Evolutionary conservation across 2,329 filamentous ascomycete genomes (phyloP).

Genomic region (Apiospora saccharicola): DNA sequence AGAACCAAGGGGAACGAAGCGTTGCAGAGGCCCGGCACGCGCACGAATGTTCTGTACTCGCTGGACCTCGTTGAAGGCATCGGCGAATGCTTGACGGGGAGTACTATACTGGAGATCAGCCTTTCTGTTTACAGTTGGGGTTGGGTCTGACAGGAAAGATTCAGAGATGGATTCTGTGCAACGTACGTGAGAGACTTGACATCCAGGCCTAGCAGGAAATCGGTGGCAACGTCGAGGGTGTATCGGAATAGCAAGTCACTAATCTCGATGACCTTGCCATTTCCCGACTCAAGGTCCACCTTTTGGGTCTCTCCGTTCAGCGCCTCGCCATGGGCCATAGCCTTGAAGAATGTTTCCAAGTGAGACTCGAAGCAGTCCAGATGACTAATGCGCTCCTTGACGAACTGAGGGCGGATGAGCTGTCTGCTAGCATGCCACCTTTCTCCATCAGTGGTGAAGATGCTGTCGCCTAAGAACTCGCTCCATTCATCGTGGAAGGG

Average conservation of each 20-base stretch:
- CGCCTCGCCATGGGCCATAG: slow-evolving; percentile 66
- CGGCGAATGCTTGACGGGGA: slow-evolving; percentile 73
- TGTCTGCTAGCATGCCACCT: slow-evolving; percentile 83
- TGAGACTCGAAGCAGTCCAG: slow-evolving; percentile 83
- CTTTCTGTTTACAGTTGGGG: background rate
- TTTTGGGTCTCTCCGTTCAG: slow-evolving; percentile 67
- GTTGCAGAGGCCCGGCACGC: slow-evolving; percentile 68
- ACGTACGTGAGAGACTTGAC: slow-evolving; percentile 67
- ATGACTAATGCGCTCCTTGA: slow-evolving; percentile 83
- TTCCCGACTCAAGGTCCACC: slow-evolving; percentile 68
- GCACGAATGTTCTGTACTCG: slow-evolving; percentile 73
- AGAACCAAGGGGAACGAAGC: slow-evolving; percentile 66
- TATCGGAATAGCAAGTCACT: slow-evolving; percentile 83
- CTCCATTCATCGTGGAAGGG: slow-evolving; percentile 78
- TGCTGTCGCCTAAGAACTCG: slow-evolving; percentile 77
- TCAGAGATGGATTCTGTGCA: background rate
- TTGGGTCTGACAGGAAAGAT: background rate
- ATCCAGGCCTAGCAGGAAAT: slow-evolving; percentile 83
- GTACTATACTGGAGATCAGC: slow-evolving; percentile 47
- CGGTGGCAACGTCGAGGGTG: slow-evolving; percentile 84
- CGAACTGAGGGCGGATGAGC: slow-evolving; percentile 85
- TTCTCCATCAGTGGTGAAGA: slow-evolving; percentile 81
- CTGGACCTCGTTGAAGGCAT: slow-evolving; percentile 83
- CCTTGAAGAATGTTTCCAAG: slow-evolving; percentile 73
- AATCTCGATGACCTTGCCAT: slow-evolving; percentile 72